phyloP scores from a whole-genome alignment of 2,329 filamentous ascomycete genomes.

The Fusarium sp. region DNA sequence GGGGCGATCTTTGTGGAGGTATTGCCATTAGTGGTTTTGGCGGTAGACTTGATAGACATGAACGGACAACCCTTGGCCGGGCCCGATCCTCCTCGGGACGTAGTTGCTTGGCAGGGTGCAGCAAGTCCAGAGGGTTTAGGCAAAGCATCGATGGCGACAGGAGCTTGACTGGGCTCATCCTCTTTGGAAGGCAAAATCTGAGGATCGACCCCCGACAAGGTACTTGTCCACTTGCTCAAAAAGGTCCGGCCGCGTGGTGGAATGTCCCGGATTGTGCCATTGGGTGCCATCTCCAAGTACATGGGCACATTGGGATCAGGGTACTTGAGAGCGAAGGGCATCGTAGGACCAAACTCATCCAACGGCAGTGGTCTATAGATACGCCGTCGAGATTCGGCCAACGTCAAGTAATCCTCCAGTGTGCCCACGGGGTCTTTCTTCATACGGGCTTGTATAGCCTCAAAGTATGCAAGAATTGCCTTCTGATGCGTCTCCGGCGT shows the following conservation, averaged over 20 bases:
- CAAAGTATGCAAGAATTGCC: not conserved
- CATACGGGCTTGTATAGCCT: not conserved
- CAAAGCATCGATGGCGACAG: not conserved
- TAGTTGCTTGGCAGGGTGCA: not conserved
- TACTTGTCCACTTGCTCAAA: not conserved
- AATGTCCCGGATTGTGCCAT: not conserved
- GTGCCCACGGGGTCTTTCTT: not conserved
- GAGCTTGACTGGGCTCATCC: not conserved
- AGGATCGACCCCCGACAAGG: not conserved
- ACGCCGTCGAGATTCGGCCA: not conserved
- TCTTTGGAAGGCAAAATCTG: not conserved
- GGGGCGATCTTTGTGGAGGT: not conserved
- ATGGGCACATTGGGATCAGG: not conserved
- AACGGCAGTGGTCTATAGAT: not conserved
- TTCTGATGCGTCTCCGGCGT: not conserved
- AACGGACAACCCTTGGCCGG: not conserved
- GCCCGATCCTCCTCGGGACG: not conserved
- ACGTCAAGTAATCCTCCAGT: not conserved
- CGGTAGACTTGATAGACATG: not conserved
- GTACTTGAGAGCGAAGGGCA: not conserved
- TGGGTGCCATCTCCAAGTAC: not conserved
- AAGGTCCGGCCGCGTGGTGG: not conserved
- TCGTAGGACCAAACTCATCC: not conserved
- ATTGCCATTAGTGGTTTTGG: not conserved
- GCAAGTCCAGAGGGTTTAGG: not conserved